Conservation (phyloP, 2,329 filamentous ascomycete genomes). For the Colletotrichum cordylinicola region DNA sequence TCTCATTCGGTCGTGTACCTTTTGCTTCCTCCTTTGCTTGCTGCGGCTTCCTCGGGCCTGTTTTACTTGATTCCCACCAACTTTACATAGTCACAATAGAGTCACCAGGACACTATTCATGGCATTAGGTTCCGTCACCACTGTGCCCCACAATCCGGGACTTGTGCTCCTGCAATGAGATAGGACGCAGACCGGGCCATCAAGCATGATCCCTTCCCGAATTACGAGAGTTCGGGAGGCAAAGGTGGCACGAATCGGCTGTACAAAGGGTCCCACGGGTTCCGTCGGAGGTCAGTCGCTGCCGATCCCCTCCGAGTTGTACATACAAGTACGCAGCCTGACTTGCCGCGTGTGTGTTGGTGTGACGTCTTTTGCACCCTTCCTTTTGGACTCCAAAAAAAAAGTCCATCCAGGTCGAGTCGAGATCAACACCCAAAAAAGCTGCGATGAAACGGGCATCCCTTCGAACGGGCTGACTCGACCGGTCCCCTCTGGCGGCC, state of each 20-base stretch:
- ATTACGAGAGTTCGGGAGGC: not conserved
- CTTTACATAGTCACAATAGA: conserved; percentile 12
- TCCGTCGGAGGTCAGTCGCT: not conserved
- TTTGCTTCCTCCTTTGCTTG: not conserved
- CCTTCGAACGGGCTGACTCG: not conserved
- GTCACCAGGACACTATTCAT: conserved; percentile 14
- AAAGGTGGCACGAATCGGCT: not conserved
- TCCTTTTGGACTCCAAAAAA: not conserved
- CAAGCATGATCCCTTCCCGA: not conserved
- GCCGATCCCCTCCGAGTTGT: not conserved
- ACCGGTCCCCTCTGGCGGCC: not conserved
- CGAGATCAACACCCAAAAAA: not conserved
- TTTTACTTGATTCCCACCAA: not conserved
- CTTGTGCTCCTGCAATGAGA: not conserved
- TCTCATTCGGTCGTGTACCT: conserved; percentile 5
- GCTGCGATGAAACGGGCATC: not conserved
- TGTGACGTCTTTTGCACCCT: not conserved
- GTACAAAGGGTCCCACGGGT: not conserved
- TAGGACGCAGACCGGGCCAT: not conserved
- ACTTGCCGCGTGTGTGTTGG: not conserved
- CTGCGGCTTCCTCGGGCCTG: not conserved
- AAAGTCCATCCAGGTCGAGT: not conserved
- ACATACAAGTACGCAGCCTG: too few species aligned
- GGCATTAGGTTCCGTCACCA: not conserved
- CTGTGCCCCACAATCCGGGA: not conserved